Conservation (phyloP, 345 rosid species). For the Capsella bursapastoris region DNA sequence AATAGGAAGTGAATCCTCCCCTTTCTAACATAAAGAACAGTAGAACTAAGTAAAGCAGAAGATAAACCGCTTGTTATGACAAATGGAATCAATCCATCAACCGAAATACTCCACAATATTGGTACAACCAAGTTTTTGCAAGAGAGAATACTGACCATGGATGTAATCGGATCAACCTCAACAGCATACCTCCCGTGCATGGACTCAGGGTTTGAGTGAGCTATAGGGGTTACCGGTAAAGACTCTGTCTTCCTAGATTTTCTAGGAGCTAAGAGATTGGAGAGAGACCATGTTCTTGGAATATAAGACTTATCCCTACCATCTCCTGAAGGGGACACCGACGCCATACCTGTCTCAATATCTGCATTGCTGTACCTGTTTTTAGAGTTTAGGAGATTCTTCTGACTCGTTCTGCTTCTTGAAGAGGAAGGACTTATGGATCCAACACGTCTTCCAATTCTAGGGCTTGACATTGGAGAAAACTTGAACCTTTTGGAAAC, state of each 20-base stretch:
- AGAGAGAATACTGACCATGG: slow-evolving; percentile 47
- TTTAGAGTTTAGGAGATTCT: slow-evolving; percentile 66
- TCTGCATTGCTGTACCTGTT: slow-evolving; percentile 51
- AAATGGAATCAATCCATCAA: background rate
- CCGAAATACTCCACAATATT: background rate
- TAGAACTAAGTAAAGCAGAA: background rate
- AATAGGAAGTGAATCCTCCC: slow-evolving; percentile 55
- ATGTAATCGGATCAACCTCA: slow-evolving; percentile 49
- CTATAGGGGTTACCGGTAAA: slow-evolving; percentile 64
- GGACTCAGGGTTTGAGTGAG: slow-evolving; percentile 91
- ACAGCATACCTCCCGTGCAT: slow-evolving; percentile 55
- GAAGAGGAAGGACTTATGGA: slow-evolving; percentile 63
- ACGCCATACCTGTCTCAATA: slow-evolving; percentile 74
- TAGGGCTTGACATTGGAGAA: slow-evolving; percentile 78
- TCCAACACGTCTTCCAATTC: slow-evolving; percentile 44
- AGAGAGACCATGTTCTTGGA: slow-evolving; percentile 69
- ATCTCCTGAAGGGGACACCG: slow-evolving; percentile 36
- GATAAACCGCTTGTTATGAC: background rate
- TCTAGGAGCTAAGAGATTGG: slow-evolving; percentile 62
- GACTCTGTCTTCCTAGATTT: slow-evolving; percentile 59
- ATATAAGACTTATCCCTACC: slow-evolving; percentile 50
- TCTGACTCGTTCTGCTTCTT: slow-evolving; percentile 50
- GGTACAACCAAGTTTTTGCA: slow-evolving; percentile 4
- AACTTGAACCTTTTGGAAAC: slow-evolving; percentile 67
- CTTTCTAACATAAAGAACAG: slow-evolving; percentile 53